phyloP scores from a whole-genome alignment of 129 eudicot genomes.

The Tanacetum coccineum region DNA sequence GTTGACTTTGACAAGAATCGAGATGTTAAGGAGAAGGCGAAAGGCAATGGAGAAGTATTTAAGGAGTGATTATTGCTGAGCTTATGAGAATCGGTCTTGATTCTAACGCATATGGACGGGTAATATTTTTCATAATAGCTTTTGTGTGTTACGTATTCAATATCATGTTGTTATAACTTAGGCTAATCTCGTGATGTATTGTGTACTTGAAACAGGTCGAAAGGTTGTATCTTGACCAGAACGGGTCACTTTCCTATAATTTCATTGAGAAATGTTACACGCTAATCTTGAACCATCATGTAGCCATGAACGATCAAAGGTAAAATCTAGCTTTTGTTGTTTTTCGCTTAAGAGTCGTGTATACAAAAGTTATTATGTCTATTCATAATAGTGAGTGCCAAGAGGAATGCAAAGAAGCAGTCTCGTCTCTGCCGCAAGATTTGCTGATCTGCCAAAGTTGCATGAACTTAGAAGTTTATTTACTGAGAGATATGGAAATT shows the following conservation, averaged over 20 bases:
- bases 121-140: conserved; percentile 12
- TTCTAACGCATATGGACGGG: conserved; percentile 65
- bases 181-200: not conserved
- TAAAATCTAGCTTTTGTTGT: not conserved
- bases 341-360: not conserved
- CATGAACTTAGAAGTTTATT: conserved; percentile 60
- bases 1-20: conserved; percentile 41
- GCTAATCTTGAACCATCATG: conserved; percentile 35
- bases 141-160: not conserved
- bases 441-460: conserved; percentile 76
- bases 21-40: conserved; percentile 55
- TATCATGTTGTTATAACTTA: not conserved
- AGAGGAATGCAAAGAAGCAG: conserved; percentile 73
- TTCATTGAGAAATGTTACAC: conserved; percentile 40
- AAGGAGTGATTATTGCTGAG: conserved; percentile 60
- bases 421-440: conserved; percentile 70
- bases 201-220: conserved; percentile 45
- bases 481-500: conserved; percentile 50
- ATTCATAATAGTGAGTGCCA: conserved; percentile 59
- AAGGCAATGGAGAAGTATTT: conserved; percentile 57
- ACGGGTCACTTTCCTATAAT: conserved; percentile 54
- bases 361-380: not conserved
- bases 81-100: conserved; percentile 49
- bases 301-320: conserved; percentile 53
- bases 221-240: conserved; percentile 53